A percentile compares a stretch with the other conserved stretches of the same genome.
phyloP scores from a whole-genome alignment of 164 flowering plant species.

The Magnolia officinalis region DNA sequence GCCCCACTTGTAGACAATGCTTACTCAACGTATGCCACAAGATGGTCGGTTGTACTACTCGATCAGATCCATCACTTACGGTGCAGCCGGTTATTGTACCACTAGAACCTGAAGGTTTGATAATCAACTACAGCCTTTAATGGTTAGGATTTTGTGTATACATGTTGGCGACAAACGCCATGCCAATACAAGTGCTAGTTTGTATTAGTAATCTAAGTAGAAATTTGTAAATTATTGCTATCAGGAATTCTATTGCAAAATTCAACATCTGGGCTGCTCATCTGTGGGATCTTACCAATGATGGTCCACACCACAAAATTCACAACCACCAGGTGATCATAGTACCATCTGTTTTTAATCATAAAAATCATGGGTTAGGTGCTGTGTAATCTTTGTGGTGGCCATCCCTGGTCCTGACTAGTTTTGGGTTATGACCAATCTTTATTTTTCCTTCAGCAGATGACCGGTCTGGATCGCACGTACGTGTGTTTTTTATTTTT shows the following conservation, averaged over 20 bases:
- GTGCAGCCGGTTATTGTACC: conserved; percentile 33
- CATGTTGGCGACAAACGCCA: no score
- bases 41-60: conserved; percentile 34
- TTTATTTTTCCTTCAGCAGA: no score
- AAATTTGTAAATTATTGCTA: background rate
- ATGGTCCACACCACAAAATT: background rate
- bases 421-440: no score
- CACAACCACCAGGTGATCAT: background rate
- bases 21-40: conserved; percentile 51
- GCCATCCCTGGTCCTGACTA: no score
- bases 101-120: conserved; percentile 58
- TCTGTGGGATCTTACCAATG: background rate
- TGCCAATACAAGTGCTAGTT: background rate
- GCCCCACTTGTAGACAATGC: conserved; percentile 83
- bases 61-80: background rate
- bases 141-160: no score
- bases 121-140: conserved; percentile 30
- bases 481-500: no score
- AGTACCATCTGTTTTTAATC: no score
- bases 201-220: background rate
- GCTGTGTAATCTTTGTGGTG: no score
- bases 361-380: no score
- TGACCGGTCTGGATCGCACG: no score
- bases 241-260: background rate
- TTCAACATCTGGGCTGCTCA: background rate